A percentile compares a stretch with the other conserved stretches of the same genome.
Evolutionary conservation across 345 rosid genomes (phyloP).

Genomic region (Eucalyptus erythrocorys): DNA sequence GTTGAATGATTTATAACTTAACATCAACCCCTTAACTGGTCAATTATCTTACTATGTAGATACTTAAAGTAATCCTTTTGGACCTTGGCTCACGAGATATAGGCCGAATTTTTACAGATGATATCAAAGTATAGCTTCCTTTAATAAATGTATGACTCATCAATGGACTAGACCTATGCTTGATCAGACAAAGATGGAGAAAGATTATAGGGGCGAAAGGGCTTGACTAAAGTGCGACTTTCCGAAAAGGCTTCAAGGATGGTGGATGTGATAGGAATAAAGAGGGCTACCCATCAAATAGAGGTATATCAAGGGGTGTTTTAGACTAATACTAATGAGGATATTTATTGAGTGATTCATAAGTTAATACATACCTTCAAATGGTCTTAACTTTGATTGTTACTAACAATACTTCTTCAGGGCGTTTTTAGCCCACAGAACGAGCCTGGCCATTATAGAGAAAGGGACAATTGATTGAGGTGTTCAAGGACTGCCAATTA

Average conservation of each 20-base stretch:
- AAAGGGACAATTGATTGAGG: background rate
- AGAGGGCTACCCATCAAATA: background rate
- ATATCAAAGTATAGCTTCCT: background rate
- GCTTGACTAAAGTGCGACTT: background rate
- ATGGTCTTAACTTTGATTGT: background rate
- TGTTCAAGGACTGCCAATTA: background rate
- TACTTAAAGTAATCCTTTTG: background rate
- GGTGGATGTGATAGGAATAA: background rate
- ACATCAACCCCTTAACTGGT: background rate
- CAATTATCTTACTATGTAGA: background rate
- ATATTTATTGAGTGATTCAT: background rate
- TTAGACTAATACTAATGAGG: background rate
- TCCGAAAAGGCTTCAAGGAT: background rate
- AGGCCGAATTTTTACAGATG: background rate
- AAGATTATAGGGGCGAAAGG: background rate
- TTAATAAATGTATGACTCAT: background rate
- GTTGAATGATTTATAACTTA: background rate
- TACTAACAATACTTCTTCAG: background rate
- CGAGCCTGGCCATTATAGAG: background rate
- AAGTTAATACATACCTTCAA: background rate
- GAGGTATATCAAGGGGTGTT: background rate
- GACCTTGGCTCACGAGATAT: background rate
- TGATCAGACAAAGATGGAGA: background rate
- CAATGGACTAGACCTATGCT: background rate
- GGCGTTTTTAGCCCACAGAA: background rate